These are phyloP conservation scores for Elaeagnus macrophylla DNA, from an alignment of 306 rosid species.

Conservation along the genomic window DNA sequence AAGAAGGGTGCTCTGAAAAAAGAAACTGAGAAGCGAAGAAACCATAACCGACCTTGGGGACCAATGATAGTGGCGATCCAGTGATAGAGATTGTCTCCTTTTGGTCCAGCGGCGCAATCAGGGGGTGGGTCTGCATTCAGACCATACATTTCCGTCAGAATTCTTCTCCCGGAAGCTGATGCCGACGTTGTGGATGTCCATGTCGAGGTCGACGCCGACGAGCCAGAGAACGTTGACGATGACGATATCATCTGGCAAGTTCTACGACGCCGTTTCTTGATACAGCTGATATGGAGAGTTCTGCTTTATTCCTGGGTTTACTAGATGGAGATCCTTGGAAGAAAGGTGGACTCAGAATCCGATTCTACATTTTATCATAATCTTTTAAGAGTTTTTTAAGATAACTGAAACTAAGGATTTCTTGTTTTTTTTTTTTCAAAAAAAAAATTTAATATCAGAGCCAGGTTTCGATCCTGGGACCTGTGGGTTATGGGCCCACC, in stretches of 20 bases:
- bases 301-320: too few relatives aligned
- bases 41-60: slow-evolving; percentile 36
- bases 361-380: background rate
- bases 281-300: background rate
- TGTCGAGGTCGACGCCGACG: slow-evolving; percentile 37
- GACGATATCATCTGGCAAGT: too few relatives aligned
- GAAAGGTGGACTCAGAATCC: slow-evolving; percentile 1
- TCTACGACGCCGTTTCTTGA: too few relatives aligned
- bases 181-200: slow-evolving; percentile 68
- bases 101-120: slow-evolving; percentile 81
- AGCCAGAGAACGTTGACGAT: slow-evolving; percentile 10
- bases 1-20: background rate
- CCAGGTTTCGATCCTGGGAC: slow-evolving; percentile 46
- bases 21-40: background rate
- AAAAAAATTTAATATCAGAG: too few relatives aligned
- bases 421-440: too few relatives aligned
- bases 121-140: slow-evolving; percentile 73
- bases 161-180: slow-evolving; percentile 78
- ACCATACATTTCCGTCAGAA: slow-evolving; percentile 78
- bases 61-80: slow-evolving; percentile 91
- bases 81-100: slow-evolving; percentile 89
- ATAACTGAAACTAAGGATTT: too few relatives aligned
- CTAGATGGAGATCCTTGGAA: slow-evolving; percentile 25
- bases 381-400: too few relatives aligned
- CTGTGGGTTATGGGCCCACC: slow-evolving; percentile 46